Base-by-base conservation (phyloP, 306 rosid species). In the Casuarina cunninghamiana region DNA sequence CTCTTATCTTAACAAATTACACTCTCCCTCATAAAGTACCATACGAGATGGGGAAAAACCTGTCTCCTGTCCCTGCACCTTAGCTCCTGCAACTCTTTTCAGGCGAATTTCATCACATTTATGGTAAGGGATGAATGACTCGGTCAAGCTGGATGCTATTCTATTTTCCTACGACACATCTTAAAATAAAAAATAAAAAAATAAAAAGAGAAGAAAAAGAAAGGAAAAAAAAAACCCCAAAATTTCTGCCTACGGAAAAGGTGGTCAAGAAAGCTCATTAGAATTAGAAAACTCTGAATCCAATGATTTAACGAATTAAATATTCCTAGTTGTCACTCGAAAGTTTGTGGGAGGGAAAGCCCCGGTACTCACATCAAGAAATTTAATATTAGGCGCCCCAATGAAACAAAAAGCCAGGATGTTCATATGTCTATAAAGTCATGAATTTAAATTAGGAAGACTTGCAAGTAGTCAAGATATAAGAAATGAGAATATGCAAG, bases 101-200 rank as follows among this genome's bases (percentile, higher is more conserved):
- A 45, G 3, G 87, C 89, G 88, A 79, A 58, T 32, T 53, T 84
- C 83, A 71, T 75, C 82, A 81, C 95, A 89, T 1, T 71, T 70
- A 86, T 90, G 89, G 79, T 84, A 92, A 81, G 96, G 96, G 77
- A 88, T 92, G 75, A 91, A 88, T 37, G 93, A 89, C 85, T 87
- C 89, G 73, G 85, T 51, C 89, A 84, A 77, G 39, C 84, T 48
- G 86, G 80, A 38, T 71, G 58, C 16, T 62, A 79, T 48, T 82
- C 84, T 74, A 84, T 90, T 54, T 79, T 89, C 51, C 72, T 89
- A 48, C 78, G 72, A 90, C 86, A 66, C 82, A 87, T 63, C 97
- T 92, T 76, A 60, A 32, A 54, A 57, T 8, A 69, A 51, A 54
- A 17, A 58, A 26, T 26, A 26, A 26, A 26, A 26, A 26, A 26